Evolutionary conservation across 208 protist species (phyloP).

Genomic region (Angomonas desouzai): DNA sequence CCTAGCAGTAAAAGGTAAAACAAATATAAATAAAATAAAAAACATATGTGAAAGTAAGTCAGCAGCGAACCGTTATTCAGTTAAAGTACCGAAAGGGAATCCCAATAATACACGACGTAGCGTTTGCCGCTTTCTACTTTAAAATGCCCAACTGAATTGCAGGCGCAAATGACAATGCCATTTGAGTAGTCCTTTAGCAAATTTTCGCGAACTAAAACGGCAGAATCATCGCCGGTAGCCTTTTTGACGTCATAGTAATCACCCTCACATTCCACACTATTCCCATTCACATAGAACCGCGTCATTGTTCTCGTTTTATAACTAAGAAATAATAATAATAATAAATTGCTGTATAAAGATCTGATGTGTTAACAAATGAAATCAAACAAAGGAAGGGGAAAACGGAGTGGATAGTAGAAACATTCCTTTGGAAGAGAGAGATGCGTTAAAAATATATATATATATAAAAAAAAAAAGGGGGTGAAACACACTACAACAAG

Average conservation of each 20-base stretch:
- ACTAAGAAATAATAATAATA: slow-evolving; percentile 5
- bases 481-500: slow-evolving; percentile 5
- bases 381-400: slow-evolving; percentile 9
- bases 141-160: slow-evolving; percentile 47
- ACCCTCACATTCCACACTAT: neutral
- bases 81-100: neutral
- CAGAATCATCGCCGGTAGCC: neutral
- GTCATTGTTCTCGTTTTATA: neutral
- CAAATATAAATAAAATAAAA: too few species aligned
- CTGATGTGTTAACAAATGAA: neutral
- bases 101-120: slow-evolving; percentile 24
- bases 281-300: neutral
- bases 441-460: neutral
- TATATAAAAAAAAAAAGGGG: slow-evolving; percentile 4
- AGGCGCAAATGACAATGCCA: slow-evolving; percentile 32
- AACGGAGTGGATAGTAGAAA: neutral
- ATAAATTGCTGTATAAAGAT: slow-evolving; percentile 13
- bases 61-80: neutral
- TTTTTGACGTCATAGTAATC: neutral
- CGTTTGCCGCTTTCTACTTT: slow-evolving; percentile 25
- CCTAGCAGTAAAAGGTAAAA: too few species aligned
- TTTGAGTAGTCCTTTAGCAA: slow-evolving; percentile 4
- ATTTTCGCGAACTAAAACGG: neutral
- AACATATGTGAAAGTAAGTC: neutral
- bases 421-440: too few species aligned